These are phyloP conservation scores for Cystobasidiaceae sp. DNA, from an alignment of 1,284 basidiomycete genomes.

Conservation along the genomic window DNA sequence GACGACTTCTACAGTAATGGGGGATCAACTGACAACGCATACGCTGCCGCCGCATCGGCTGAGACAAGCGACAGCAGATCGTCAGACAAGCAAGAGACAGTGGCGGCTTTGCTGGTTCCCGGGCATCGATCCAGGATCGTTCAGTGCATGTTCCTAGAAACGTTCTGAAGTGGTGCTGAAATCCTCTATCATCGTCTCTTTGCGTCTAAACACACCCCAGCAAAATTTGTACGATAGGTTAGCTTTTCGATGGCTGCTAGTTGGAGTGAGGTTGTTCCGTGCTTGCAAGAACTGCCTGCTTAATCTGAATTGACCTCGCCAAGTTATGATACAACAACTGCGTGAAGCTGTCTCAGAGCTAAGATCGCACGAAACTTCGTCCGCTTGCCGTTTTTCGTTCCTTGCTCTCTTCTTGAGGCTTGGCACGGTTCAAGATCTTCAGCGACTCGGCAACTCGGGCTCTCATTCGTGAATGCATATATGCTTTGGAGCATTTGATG, in stretches of 20 bases:
- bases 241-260: too few species aligned
- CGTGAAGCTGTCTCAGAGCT: neutral
- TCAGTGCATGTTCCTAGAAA: slow-evolving; percentile 9
- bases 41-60: neutral
- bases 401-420: slow-evolving; percentile 75
- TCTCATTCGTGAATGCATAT: slow-evolving; percentile 98
- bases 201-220: too few species aligned
- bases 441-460: slow-evolving; percentile 92
- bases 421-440: slow-evolving; percentile 96
- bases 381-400: slow-evolving; percentile 83
- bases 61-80: neutral
- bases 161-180: neutral
- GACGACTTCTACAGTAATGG: slow-evolving; percentile 5
- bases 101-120: slow-evolving; percentile 7
- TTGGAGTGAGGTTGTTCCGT: too few species aligned
- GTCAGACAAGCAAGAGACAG: neutral
- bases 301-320: too few species aligned
- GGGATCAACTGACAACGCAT: neutral
- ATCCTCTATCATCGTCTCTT: neutral
- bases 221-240: too few species aligned
- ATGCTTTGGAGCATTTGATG: slow-evolving; percentile 98
- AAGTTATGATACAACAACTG: too few species aligned
- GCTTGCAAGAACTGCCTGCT: too few species aligned
- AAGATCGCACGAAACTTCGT: slow-evolving; percentile 13
- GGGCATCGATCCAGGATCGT: slow-evolving; percentile 9